phyloP scores from a whole-genome alignment of 164 flowering plant species.

The Berberis thunbergii region DNA sequence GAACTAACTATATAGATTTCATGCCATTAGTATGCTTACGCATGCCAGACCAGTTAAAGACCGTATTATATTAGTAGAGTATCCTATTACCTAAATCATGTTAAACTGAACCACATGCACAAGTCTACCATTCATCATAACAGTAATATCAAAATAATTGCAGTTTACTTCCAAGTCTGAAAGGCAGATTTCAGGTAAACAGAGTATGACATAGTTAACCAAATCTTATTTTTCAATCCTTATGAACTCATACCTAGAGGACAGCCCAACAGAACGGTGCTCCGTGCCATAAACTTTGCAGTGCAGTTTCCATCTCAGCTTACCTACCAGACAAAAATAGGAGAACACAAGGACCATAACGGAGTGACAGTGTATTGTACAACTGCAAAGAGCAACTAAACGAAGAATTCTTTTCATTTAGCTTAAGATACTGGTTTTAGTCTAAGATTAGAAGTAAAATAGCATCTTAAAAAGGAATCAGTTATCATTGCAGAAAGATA shows the following conservation, averaged over 20 bases:
- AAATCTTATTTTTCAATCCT: neutral
- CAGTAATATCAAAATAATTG: no score
- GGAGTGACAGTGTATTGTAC: neutral
- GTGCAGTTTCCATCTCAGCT: neutral
- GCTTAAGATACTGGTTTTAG: neutral
- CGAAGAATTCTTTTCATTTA: neutral
- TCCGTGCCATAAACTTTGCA: neutral
- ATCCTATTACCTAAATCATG: no score
- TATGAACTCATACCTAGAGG: neutral
- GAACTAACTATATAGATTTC: no score
- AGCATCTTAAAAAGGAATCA: neutral
- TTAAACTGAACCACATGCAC: no score
- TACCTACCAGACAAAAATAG: neutral
- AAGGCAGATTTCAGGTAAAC: no score
- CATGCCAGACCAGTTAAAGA: no score
- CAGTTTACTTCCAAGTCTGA: no score
- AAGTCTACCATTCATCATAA: no score
- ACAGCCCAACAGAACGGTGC: neutral
- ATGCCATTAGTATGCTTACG: no score
- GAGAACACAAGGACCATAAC: neutral
- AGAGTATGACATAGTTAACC: no score
- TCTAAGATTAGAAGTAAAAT: neutral
- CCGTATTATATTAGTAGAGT: no score
- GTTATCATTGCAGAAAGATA: conserved; percentile 1
- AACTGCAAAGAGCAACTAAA: neutral